These are phyloP conservation scores for Clarireedia homoeocarpa DNA, from an alignment of 2,329 filamentous ascomycete species.

Conservation along the genomic window DNA sequence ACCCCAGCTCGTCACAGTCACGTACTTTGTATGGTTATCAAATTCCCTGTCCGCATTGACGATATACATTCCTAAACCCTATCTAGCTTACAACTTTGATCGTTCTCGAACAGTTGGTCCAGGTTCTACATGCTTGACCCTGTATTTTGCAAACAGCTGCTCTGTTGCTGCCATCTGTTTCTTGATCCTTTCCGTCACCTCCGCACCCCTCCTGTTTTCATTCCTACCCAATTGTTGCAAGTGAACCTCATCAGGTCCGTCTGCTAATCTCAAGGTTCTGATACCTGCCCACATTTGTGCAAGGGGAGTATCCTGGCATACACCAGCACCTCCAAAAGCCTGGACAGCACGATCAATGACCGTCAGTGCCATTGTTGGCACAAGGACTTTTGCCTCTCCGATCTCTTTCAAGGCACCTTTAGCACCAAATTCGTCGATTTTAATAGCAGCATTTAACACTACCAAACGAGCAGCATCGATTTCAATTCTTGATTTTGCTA, in stretches of 20 bases:
- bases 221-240: constrained; percentile 72
- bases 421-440: constrained; percentile 83
- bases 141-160: constrained; percentile 56
- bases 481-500: constrained; percentile 84
- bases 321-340: constrained; percentile 82
- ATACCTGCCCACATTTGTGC: constrained; percentile 76
- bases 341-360: constrained; percentile 95
- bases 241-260: constrained; percentile 96
- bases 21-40: not conserved
- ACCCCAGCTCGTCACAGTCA: not conserved
- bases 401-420: constrained; percentile 91
- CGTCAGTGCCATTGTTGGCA: constrained; percentile 71
- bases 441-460: constrained; percentile 89
- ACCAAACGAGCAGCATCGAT: constrained; percentile 86
- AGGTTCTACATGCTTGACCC: constrained; percentile 31
- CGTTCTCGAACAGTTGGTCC: constrained; percentile 23
- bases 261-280: constrained; percentile 76
- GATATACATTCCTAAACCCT: not conserved
- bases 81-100: constrained; percentile 26
- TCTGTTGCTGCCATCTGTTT: constrained; percentile 58
- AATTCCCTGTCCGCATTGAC: not conserved
- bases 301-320: constrained; percentile 90
- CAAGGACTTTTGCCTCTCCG: constrained; percentile 87
- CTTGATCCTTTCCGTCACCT: constrained; percentile 52
- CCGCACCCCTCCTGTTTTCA: constrained; percentile 64